These are phyloP conservation scores for Syzygium syzygioides DNA, from an alignment of 441 rosid species.

Conservation along the genomic window DNA sequence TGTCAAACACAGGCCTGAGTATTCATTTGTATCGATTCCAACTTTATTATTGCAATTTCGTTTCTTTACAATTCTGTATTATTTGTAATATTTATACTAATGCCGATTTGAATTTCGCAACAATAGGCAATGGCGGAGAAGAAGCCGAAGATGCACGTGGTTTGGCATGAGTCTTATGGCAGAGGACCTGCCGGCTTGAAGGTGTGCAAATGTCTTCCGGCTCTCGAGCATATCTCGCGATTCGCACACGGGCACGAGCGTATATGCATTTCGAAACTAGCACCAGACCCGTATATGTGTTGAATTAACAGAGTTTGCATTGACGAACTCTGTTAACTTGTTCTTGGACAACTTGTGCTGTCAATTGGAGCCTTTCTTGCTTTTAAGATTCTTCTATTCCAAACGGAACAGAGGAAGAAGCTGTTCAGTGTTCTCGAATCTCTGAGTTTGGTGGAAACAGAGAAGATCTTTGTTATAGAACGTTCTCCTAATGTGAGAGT, in stretches of 20 bases:
- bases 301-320: background rate
- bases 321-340: background rate
- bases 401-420: background rate
- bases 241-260: background rate
- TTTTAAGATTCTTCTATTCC: background rate
- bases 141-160: conserved; percentile 36
- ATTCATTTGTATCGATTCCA: no score
- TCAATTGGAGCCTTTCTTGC: background rate
- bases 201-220: conserved; percentile 6
- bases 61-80: no score
- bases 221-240: background rate
- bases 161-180: conserved; percentile 39
- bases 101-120: no score
- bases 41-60: no score
- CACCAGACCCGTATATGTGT: background rate
- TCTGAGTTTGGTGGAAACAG: background rate
- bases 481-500: background rate
- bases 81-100: no score
- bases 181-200: conserved; percentile 48
- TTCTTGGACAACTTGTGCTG: background rate
- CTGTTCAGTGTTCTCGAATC: background rate
- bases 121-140: conserved; percentile 25
- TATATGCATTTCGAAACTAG: background rate
- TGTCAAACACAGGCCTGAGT: no score
- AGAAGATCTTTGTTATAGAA: background rate